Evolutionary conservation across 345 rosid species (phyloP), one percentile per base, ranked within the genome.

Genomic region (Populus ilicifolia): DNA sequence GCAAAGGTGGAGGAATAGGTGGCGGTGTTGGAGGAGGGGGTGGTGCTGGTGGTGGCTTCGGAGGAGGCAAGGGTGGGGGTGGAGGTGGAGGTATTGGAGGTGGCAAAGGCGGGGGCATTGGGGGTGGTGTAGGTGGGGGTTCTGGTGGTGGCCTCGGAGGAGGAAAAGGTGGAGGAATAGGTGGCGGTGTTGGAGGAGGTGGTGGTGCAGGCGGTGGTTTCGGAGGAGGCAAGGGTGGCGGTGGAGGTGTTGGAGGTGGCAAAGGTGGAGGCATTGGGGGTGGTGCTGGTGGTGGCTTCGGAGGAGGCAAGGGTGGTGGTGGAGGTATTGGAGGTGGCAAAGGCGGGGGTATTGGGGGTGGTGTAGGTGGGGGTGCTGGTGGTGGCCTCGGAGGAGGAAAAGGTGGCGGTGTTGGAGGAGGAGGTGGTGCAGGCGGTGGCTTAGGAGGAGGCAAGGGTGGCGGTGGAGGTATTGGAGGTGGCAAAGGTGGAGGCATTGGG

Each of bases 241-340:
- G 77, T 2, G 70, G 46, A 0, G 71, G 69, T 0, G 30, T 61
- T 3, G 63, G 70, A 5, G 71, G 8, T 0, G 61, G 63, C 4
- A 30, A 30, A 2, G 33, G 33, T 0, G 33, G 33, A 0, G 33
- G 33, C 4, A 2, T 30, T 2, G 33, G 33, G 0, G 69, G 46
- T 17, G 77, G 81, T 7, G 25, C 9, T 29, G 78, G 78, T 0
- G 74, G 74, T 0, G 74, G 74, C 0, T 0, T 18, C 16, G 82
- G 65, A 0, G 39, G 36, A 4, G 82, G 82, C 0, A n/a, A 11
- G 2, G 78, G 79, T 0, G 66, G 65, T 0, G 79, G 72, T 6
- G 36, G 84, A 5, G 82, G 76, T 10, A 78, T 78, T 0, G 38
- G 20, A 0, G 80, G 73, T 0, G 82, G 27, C 0, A 56, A 43